phyloP scores from a whole-genome alignment of 306 rosid species.

The Lathyrus oleraceus region DNA sequence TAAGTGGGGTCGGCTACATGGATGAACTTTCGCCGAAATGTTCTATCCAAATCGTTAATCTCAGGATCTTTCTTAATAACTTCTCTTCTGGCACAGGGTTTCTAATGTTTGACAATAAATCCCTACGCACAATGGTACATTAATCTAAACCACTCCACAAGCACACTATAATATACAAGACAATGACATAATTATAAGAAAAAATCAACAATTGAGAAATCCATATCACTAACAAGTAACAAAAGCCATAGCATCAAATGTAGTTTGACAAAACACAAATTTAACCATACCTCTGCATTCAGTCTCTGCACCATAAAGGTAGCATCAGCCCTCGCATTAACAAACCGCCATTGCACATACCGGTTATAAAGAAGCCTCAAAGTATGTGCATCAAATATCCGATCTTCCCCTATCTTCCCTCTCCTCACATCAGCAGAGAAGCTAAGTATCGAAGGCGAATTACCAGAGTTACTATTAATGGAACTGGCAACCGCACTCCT shows the following conservation, averaged over 20 bases:
- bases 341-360: slow-evolving; percentile 93
- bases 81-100: slow-evolving; percentile 18
- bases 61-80: no score
- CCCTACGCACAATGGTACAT: slow-evolving; percentile 19
- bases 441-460: slow-evolving; percentile 84
- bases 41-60: no score
- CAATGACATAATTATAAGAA: no score
- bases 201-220: background rate
- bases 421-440: slow-evolving; percentile 87
- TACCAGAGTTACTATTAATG: slow-evolving; percentile 53
- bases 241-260: background rate
- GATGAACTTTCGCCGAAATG: no score
- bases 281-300: slow-evolving; percentile 78
- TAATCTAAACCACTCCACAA: background rate
- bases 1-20: no score
- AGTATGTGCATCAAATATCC: slow-evolving; percentile 83
- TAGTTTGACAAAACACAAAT: background rate
- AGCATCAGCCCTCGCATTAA: slow-evolving; percentile 94
- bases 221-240: slow-evolving; percentile 22
- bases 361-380: slow-evolving; percentile 93
- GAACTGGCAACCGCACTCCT: slow-evolving; percentile 65
- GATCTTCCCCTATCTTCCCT: slow-evolving; percentile 96
- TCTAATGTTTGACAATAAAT: slow-evolving; percentile 19
- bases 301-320: slow-evolving; percentile 81
- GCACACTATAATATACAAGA: no score